Percentiles rank a stretch among this genome's conserved stretches.
Conservation (phyloP, 1,284 basidiomycete species). For the Somion occarium region DNA sequence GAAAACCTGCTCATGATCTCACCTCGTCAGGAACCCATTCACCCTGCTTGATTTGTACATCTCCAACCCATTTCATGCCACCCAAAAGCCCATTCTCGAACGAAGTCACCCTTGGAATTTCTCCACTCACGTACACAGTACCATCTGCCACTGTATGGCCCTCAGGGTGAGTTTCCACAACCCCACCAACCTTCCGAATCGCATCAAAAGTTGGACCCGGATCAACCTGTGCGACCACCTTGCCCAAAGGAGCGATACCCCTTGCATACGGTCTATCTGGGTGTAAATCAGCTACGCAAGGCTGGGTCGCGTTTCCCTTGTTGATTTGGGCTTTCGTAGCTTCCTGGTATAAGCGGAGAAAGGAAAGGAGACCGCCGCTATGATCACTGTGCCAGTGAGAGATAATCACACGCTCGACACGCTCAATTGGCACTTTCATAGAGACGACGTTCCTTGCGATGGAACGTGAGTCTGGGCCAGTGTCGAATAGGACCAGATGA, state of each 20-base stretch:
- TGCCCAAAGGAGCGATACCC: constrained; percentile 62
- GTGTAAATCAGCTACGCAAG: constrained; percentile 66
- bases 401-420: constrained; percentile 60
- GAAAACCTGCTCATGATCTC: constrained; percentile 15
- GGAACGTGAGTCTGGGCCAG: constrained; percentile 70
- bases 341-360: constrained; percentile 41
- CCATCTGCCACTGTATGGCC: constrained; percentile 60
- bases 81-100: constrained; percentile 69
- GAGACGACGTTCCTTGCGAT: constrained; percentile 67
- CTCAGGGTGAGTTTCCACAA: constrained; percentile 48
- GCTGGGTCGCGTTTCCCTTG: constrained; percentile 2
- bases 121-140: constrained; percentile 72
- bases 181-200: constrained; percentile 52
- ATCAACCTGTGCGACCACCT: constrained; percentile 54
- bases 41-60: constrained; percentile 28
- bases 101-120: constrained; percentile 65
- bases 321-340: constrained; percentile 1
- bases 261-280: constrained; percentile 70
- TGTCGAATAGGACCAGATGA: constrained; percentile 70
- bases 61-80: constrained; percentile 59
- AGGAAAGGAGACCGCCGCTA: constrained; percentile 67
- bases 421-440: constrained; percentile 49
- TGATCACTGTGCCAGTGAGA: constrained; percentile 87
- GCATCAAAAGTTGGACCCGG: constrained; percentile 68
- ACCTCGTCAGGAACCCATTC: constrained; percentile 66